phyloP scores from a whole-genome alignment of 495 filamentous ascomycete species.

The Staphylotrichum longicolle region DNA sequence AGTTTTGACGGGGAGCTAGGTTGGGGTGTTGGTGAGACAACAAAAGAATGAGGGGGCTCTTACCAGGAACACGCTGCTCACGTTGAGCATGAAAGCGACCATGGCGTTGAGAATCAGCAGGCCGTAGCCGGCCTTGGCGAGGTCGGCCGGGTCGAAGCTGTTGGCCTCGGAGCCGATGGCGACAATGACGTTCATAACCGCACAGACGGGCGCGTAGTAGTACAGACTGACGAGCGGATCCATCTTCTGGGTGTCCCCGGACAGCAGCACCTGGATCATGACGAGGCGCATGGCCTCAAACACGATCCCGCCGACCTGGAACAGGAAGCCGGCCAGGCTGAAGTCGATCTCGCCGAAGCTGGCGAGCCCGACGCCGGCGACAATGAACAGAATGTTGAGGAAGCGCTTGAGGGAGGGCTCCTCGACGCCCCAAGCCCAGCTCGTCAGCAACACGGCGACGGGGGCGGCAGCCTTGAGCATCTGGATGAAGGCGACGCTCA shows the following conservation, averaged over 20 bases:
- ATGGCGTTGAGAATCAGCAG: slow-evolving; percentile 63
- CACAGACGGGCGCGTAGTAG: slow-evolving; percentile 80
- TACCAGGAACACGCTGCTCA: slow-evolving; percentile 74
- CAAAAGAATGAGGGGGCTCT: slow-evolving; percentile 1
- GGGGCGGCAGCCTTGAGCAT: slow-evolving; percentile 78
- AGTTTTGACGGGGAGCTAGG: too few relatives aligned
- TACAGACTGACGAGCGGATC: slow-evolving; percentile 81
- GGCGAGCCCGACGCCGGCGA: slow-evolving; percentile 68
- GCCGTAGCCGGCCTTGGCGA: slow-evolving; percentile 55
- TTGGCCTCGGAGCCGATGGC: slow-evolving; percentile 59
- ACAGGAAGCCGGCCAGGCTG: slow-evolving; percentile 63
- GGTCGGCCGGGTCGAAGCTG: slow-evolving; percentile 51
- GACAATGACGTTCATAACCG: slow-evolving; percentile 68
- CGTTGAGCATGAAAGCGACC: slow-evolving; percentile 76
- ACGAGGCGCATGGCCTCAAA: slow-evolving; percentile 76
- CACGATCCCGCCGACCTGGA: slow-evolving; percentile 65
- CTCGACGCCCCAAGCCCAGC: slow-evolving; percentile 64
- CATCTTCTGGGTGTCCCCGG: slow-evolving; percentile 68
- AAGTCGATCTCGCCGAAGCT: slow-evolving; percentile 77
- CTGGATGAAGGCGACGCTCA: slow-evolving; percentile 76
- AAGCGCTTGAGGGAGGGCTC: slow-evolving; percentile 58
- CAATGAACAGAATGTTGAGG: slow-evolving; percentile 70
- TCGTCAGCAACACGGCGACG: slow-evolving; percentile 63
- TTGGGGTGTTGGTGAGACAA: background rate
- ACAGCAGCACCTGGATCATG: slow-evolving; percentile 72